Evolutionary conservation across 768 basidiomycete genomes (phyloP), one percentile per base, ranked within the genome.

Genomic region (Kwoniella heveanensis): DNA sequence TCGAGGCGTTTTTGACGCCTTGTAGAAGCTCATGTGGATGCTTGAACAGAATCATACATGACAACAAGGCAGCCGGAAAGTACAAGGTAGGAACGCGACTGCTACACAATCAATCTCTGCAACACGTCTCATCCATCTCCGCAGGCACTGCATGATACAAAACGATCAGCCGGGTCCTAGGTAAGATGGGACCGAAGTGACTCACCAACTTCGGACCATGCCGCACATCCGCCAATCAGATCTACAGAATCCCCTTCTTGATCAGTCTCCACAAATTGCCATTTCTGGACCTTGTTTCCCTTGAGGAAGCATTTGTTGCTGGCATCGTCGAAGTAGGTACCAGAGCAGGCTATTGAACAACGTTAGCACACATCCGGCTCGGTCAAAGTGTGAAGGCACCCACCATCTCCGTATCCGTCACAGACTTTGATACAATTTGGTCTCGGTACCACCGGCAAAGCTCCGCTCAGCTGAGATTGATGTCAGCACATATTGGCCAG

Each of bases 91-190:
- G 27, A 32, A 29, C 55, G 15, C 47, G 22, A 7, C 17, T 9
- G 5, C 32, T 6, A 32, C 13, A 32, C 25, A 2, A 9, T 46
- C 60, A 70, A 50, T 64, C 69, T n/a, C 61, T 37, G 54, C 69
- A 70, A 55, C 69, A 70, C 26, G 61, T 48, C 30, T 62, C 66
- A 54, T 70, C 66, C 69, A 70, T 70, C 36, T 61, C 66, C 30
- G 32, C 37, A 15, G 69, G 65, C 2, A 70, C 69, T 70, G 32
- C n/a, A n/a, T n/a, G n/a, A n/a, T n/a, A n/a, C n/a, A n/a, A n/a
- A n/a, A n/a, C n/a, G n/a, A n/a, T n/a, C n/a, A n/a, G n/a, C n/a
- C n/a, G n/a, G 32, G 32, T 32, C 32, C 13, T 32, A 13, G 7
- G 32, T 32, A 13, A 32, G 32, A 6, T 13, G 7, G 13, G 32